These are phyloP conservation scores for Botrytis paeoniae DNA, from an alignment of 2,329 filamentous ascomycete species.

Conservation along the genomic window DNA sequence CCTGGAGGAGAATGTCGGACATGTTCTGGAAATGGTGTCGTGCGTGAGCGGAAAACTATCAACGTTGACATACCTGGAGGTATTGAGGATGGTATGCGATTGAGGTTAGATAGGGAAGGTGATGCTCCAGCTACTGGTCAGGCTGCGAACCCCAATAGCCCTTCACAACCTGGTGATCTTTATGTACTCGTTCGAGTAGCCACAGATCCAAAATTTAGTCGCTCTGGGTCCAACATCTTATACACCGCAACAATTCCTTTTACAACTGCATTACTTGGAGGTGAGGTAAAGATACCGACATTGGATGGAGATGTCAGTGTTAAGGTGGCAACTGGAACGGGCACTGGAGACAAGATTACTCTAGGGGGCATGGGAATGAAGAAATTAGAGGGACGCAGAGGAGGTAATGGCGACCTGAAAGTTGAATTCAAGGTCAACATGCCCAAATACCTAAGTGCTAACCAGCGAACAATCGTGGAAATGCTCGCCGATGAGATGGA, in stretches of 20 bases:
- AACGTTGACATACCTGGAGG: conserved; percentile 90
- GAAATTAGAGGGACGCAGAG: conserved; percentile 66
- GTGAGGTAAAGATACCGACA: conserved; percentile 85
- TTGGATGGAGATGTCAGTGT: conserved; percentile 88
- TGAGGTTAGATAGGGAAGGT: conserved; percentile 81
- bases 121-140: conserved; percentile 79
- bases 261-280: conserved; percentile 88
- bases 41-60: conserved; percentile 78
- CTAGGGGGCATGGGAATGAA: conserved; percentile 92
- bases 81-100: conserved; percentile 93
- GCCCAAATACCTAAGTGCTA: conserved; percentile 89
- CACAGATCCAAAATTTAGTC: conserved; percentile 85
- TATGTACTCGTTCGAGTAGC: conserved; percentile 88
- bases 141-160: conserved; percentile 58
- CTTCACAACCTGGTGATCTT: conserved; percentile 77
- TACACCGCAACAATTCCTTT: conserved; percentile 90
- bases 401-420: conserved; percentile 73
- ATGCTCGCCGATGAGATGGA: conserved; percentile 96
- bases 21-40: conserved; percentile 80
- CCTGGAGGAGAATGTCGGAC: conserved; percentile 75
- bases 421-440: conserved; percentile 94
- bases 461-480: conserved; percentile 89
- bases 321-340: conserved; percentile 86
- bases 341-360: conserved; percentile 87
- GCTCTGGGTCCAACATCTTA: conserved; percentile 83